phyloP scores from a whole-genome alignment of 805 yeast genomes.

The Osmozyma mogii region DNA sequence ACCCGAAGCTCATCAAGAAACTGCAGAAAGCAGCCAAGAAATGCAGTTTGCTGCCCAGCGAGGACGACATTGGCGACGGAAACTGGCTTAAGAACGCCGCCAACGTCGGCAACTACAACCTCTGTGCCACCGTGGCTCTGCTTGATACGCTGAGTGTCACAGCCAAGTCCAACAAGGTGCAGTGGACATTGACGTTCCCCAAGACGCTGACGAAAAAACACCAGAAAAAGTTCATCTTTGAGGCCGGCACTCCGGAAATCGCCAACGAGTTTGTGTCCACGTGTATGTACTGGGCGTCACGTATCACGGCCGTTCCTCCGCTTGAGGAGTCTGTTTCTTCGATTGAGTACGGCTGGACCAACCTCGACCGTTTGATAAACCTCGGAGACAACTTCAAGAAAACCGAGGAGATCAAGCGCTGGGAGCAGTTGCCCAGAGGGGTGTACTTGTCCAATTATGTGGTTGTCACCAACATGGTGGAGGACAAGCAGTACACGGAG shows the following conservation, averaged over 20 bases:
- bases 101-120: conserved; percentile 43
- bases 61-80: conserved; percentile 45
- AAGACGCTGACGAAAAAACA: conserved; percentile 22
- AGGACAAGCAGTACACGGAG: conserved; percentile 18
- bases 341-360: conserved; percentile 77
- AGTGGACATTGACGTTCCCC: conserved; percentile 55
- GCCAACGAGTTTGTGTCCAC: conserved; percentile 67
- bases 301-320: conserved; percentile 73
- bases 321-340: conserved; percentile 62
- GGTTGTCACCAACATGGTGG: conserved; percentile 13
- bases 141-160: conserved; percentile 26
- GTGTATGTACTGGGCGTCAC: conserved; percentile 87
- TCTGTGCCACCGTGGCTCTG: conserved; percentile 45
- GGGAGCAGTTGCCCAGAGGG: conserved; percentile 37
- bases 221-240: conserved; percentile 45
- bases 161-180: conserved; percentile 12
- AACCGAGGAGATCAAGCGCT: conserved; percentile 29
- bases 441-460: conserved; percentile 31
- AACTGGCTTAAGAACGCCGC: conserved; percentile 63
- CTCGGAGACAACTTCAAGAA: conserved; percentile 23
- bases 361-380: conserved; percentile 24
- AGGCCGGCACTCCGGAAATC: conserved; percentile 57
- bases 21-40: conserved; percentile 25
- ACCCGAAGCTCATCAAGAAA: conserved; percentile 34
- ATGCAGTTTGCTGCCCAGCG: conserved; percentile 14